Conservation (phyloP, 345 rosid genomes). For the Acer saccharum region DNA sequence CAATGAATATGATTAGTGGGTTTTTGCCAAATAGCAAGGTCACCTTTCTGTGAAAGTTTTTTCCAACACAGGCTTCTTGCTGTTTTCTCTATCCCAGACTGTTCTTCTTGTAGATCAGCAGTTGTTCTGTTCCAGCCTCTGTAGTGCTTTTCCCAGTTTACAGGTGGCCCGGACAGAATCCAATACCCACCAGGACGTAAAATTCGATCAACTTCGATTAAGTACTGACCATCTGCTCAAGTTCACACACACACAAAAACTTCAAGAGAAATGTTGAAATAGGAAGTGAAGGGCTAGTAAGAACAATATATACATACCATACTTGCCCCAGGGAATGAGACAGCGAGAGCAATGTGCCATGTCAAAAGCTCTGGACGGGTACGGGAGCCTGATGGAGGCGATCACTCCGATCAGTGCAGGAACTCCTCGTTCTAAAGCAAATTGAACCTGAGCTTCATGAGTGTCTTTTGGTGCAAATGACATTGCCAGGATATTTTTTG, state of each 20-base stretch:
- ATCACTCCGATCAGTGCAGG: slow-evolving; percentile 88
- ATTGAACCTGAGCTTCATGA: slow-evolving; percentile 94
- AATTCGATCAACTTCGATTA: slow-evolving; percentile 83
- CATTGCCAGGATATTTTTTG: slow-evolving; percentile 67
- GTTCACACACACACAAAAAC: no score
- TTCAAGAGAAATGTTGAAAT: no score
- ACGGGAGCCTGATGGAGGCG: slow-evolving; percentile 87
- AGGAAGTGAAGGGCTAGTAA: neutral
- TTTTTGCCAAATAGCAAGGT: slow-evolving; percentile 88
- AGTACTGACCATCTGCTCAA: slow-evolving; percentile 68
- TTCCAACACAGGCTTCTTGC: slow-evolving; percentile 90
- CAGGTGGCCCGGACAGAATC: slow-evolving; percentile 93
- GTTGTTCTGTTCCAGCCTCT: slow-evolving; percentile 79
- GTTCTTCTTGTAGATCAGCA: slow-evolving; percentile 66
- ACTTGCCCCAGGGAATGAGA: slow-evolving; percentile 86
- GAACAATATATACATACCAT: slow-evolving; percentile 37
- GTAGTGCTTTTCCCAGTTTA: slow-evolving; percentile 81
- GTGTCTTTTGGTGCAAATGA: slow-evolving; percentile 98
- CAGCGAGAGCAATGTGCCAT: slow-evolving; percentile 99
- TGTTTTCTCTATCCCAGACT: slow-evolving; percentile 50
- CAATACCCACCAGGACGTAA: slow-evolving; percentile 94
- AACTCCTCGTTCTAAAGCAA: slow-evolving; percentile 91
- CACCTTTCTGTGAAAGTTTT: slow-evolving; percentile 59
- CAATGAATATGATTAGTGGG: slow-evolving; percentile 86
- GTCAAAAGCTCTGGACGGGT: slow-evolving; percentile 90